A percentile compares a stretch with the other conserved stretches of the same genome.
phyloP scores from a whole-genome alignment of 2,329 filamentous ascomycete genomes.

The Xylariaceae sp. region DNA sequence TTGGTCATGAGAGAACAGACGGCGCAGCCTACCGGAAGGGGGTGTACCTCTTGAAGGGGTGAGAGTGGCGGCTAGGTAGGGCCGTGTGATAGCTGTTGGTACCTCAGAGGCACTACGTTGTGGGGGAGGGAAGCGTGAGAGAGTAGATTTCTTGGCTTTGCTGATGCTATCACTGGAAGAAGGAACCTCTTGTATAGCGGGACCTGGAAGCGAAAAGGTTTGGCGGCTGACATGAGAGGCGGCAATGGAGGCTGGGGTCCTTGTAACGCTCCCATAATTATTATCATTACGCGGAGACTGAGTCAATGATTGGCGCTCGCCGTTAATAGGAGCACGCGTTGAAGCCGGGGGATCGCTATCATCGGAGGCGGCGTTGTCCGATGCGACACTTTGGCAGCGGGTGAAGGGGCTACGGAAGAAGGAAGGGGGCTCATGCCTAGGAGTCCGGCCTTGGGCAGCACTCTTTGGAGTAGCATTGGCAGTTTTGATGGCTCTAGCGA shows the following conservation, averaged over 20 bases:
- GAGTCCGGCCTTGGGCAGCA: constrained; percentile 28
- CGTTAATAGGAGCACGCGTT: constrained; percentile 19
- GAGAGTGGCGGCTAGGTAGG: constrained; percentile 19
- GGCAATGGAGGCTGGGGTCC: constrained; percentile 35
- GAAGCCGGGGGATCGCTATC: constrained; percentile 17
- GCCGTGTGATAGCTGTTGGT: constrained; percentile 5
- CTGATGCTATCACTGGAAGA: constrained; percentile 21
- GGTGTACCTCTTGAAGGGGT: no score
- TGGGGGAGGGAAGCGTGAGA: constrained; percentile 26
- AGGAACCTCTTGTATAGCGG: constrained; percentile 45
- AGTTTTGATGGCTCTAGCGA: constrained; percentile 67
- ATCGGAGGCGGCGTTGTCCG: constrained; percentile 25
- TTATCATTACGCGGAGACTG: constrained; percentile 34
- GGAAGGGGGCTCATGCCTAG: constrained; percentile 31
- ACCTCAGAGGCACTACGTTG: constrained; percentile 37
- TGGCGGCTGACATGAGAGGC: constrained; percentile 27
- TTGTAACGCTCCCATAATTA: constrained; percentile 52
- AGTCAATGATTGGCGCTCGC: constrained; percentile 42
- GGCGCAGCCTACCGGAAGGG: constrained; percentile 31
- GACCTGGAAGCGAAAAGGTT: constrained; percentile 51
- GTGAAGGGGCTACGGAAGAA: constrained; percentile 27
- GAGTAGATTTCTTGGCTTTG: not conserved
- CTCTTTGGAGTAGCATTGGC: constrained; percentile 50
- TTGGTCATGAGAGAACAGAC: constrained; percentile 39
- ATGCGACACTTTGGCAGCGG: constrained; percentile 21